Evolutionary conservation across 2,329 filamentous ascomycete species (phyloP).

Genomic region (Verticillium nonalfalfae): DNA sequence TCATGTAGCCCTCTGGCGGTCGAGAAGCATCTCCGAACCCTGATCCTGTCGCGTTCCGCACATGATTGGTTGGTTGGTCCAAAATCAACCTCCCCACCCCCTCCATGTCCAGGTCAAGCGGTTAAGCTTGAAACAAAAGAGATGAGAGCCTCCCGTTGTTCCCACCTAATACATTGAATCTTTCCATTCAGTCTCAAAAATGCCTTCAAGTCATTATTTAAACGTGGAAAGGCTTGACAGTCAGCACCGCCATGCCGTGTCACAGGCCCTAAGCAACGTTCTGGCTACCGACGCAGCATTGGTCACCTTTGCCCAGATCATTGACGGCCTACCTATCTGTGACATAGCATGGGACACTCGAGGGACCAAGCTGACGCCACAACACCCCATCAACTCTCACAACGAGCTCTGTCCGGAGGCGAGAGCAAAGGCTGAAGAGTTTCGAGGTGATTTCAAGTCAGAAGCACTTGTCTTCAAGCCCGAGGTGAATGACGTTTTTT

Average conservation of each 20-base stretch:
- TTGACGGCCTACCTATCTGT: background rate
- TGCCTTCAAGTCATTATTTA: background rate
- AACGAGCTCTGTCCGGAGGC: background rate
- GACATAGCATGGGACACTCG: background rate
- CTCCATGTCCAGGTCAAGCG: too few relatives aligned
- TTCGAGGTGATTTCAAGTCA: background rate
- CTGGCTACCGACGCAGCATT: background rate
- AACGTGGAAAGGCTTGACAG: background rate
- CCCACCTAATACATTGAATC: background rate
- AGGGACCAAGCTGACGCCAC: background rate
- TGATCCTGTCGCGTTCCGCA: too few relatives aligned
- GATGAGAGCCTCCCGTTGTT: too few relatives aligned
- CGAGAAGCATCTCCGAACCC: too few relatives aligned
- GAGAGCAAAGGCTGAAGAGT: background rate
- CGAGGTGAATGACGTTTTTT: background rate
- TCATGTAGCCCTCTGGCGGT: too few relatives aligned
- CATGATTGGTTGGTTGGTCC: too few relatives aligned
- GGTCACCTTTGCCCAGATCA: slow-evolving; percentile 1
- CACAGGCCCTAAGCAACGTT: background rate
- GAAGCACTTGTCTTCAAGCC: background rate
- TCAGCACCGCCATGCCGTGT: background rate
- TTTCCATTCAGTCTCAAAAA: background rate
- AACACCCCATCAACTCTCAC: background rate
- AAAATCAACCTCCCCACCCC: too few relatives aligned
- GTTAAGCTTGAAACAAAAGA: too few relatives aligned